Conservation (phyloP, 1,139 yeast genomes). For the Eremothecium sinecaudum region DNA sequence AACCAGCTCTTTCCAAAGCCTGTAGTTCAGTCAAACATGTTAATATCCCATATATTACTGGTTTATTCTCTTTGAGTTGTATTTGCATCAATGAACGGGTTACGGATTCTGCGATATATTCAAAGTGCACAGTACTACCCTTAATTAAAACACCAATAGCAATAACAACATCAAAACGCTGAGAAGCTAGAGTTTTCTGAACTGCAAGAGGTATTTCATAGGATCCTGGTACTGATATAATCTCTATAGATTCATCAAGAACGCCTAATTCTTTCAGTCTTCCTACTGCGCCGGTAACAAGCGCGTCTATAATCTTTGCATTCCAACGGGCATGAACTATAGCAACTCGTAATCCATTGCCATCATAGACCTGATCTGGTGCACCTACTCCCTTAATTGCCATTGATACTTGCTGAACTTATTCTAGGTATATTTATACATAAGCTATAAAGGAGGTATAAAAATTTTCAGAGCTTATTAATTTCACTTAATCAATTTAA, state of each 20-base stretch:
- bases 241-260: slow-evolving; percentile 57
- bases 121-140: slow-evolving; percentile 97
- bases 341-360: slow-evolving; percentile 59
- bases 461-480: too few relatives aligned
- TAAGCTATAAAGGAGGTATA: background rate
- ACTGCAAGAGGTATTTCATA: slow-evolving; percentile 83
- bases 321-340: slow-evolving; percentile 97
- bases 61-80: slow-evolving; percentile 61
- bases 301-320: slow-evolving; percentile 58
- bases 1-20: slow-evolving; percentile 90
- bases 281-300: slow-evolving; percentile 67
- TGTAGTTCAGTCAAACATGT: slow-evolving; percentile 92
- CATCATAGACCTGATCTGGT: slow-evolving; percentile 63
- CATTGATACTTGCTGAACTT: slow-evolving; percentile 40
- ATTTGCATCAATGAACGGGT: slow-evolving; percentile 78
- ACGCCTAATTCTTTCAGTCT: slow-evolving; percentile 61
- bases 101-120: slow-evolving; percentile 86
- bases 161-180: slow-evolving; percentile 72
- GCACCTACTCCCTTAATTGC: slow-evolving; percentile 75
- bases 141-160: slow-evolving; percentile 93
- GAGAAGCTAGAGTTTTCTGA: slow-evolving; percentile 37
- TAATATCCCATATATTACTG: slow-evolving; percentile 86
- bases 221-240: slow-evolving; percentile 89
- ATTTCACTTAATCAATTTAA: too few relatives aligned
- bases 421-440: background rate